Evolutionary conservation across 768 basidiomycete species (phyloP), one percentile per base, ranked within the genome.

Genomic region (Amanita pseudoporphyria): DNA sequence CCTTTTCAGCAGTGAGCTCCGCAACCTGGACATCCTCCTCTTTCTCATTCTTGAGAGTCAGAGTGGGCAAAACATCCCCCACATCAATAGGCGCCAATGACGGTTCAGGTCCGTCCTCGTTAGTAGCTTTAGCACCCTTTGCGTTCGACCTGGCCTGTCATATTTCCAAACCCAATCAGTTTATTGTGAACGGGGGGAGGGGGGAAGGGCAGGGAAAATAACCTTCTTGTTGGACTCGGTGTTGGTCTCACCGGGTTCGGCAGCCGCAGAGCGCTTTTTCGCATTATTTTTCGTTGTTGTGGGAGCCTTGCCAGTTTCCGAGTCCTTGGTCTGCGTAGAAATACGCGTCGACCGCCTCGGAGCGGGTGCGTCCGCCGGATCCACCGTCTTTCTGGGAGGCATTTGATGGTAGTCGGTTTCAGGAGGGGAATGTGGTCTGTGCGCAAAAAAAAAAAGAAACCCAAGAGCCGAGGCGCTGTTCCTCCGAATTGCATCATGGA

Each of bases 1-100:
- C 89, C 54, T 79, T 71, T 56, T 91, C 82, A 24, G 70, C 69
- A 2, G 81, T 72, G 35, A 94, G 67, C 4, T 69, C 72, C 22
- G 74, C 67, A 6, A 89, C 71, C 52, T 89, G 77, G 21, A 91
- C 67, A 47, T 92, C 87, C 52, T 87, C 81, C 38, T 73, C 87
- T 63, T 87, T 80, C 67, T 96, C 88, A 62, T 91, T 89, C 68
- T 91, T 84, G 52, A 98, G 68, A 5, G 70, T 76, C 53, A 94
- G 59, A 9, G 77, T 76, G 2, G 91, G 91, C 38, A 96, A 68
- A 26, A 67, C 66, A 53, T 85, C 88, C 6, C 92, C 94, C 30
- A 90, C 67, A 53, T 86, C 49, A 7, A 50, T 36, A 30, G 22
- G 30, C 19, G 30, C 31, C 49, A 50, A 18, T n/a, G n/a, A n/a